A percentile compares a stretch with the other conserved stretches of the same genome.
Evolutionary conservation across 129 eudicot genomes (phyloP).

Genomic region (Tanacetum coccineum): DNA sequence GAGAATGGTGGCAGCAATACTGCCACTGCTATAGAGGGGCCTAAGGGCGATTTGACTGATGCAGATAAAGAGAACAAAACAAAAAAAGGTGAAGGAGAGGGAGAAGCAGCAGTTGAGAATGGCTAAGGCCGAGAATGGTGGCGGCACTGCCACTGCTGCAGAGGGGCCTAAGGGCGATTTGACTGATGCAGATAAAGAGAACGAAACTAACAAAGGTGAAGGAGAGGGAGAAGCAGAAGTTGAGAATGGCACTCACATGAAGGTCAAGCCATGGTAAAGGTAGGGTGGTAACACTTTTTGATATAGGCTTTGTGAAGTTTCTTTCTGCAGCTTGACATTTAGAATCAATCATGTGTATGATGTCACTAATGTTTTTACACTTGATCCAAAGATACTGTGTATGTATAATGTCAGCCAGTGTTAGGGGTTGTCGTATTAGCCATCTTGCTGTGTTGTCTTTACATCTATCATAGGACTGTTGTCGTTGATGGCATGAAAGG

Average conservation of each 20-base stretch:
- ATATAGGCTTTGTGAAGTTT: too few relatives aligned
- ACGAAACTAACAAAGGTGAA: constrained; percentile 19
- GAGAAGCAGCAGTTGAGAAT: constrained; percentile 37
- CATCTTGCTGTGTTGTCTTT: too few relatives aligned
- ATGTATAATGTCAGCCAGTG: constrained; percentile 41
- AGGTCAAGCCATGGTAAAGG: constrained; percentile 30
- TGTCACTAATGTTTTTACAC: constrained; percentile 30
- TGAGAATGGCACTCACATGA: constrained; percentile 42
- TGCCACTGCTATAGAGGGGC: constrained; percentile 24
- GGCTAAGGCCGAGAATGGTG: constrained; percentile 31
- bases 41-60: constrained; percentile 17
- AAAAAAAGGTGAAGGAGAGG: constrained; percentile 20
- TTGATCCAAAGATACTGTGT: constrained; percentile 33
- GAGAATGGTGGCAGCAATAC: constrained; percentile 20
- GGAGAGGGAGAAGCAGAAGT: constrained; percentile 21
- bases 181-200: constrained; percentile 25
- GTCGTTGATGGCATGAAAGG: too few relatives aligned
- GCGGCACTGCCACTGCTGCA: constrained; percentile 6
- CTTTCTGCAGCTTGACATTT: constrained; percentile 28
- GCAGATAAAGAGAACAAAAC: constrained; percentile 26
- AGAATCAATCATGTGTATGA: constrained; percentile 32
- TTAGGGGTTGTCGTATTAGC: constrained; percentile 34
- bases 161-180: constrained; percentile 26
- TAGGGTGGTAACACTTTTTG: background rate
- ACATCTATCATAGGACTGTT: too few relatives aligned